Evolutionary conservation across 2,329 filamentous ascomycete species (phyloP), one percentile per base, ranked within the genome.

Genomic region (Fusarium robinianum): DNA sequence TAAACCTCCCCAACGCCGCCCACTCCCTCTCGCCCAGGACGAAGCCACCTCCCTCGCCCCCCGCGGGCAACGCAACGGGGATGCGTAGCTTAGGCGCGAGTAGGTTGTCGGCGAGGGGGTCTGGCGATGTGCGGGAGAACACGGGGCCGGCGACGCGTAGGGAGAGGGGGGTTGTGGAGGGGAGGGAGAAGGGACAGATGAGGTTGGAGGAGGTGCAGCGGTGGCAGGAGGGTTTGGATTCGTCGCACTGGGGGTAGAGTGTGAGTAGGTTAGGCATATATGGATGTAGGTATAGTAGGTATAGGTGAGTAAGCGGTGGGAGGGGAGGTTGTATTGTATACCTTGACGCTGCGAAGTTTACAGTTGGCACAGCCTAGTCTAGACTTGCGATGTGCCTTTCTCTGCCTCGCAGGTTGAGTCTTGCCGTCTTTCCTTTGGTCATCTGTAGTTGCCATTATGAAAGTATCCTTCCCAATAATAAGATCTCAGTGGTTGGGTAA

Each of bases 321-420:
- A 5, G 8, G 16, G 6, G 31, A 35, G 47, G 24, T 10, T 7
- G 19, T 15, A 39, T 26, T n/a, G n/a, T n/a, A n/a, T 60, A 74
- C 76, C 67, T 80, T 81, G 34, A 80, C 70, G 38, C 73, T 68
- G 22, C 77, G 67, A 14, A 80, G 56, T 53, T 80, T 80, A 60
- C 79, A 83, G 52, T 81, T 81, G 3, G 71, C 71, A 51, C 79
- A 81, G 2, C 79, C 78, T 10, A 68, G 65, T 12, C 75, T 68
- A 2, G 77, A 81, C 54, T 81, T 81, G 15, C 66, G 74, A 51
- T 82, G 79, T 4, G 64, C 29, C 31, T 62, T 68, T 18, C 69
- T 65, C 34, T 63, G 59, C 8, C 63, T 64, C 12, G 35, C 27
- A 5, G 40, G 32, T 8, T 14, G 5, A 4, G 41, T 35, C n/a